phyloP scores from a whole-genome alignment of 2,329 filamentous ascomycete genomes.

The Incumbomyces lentus region DNA sequence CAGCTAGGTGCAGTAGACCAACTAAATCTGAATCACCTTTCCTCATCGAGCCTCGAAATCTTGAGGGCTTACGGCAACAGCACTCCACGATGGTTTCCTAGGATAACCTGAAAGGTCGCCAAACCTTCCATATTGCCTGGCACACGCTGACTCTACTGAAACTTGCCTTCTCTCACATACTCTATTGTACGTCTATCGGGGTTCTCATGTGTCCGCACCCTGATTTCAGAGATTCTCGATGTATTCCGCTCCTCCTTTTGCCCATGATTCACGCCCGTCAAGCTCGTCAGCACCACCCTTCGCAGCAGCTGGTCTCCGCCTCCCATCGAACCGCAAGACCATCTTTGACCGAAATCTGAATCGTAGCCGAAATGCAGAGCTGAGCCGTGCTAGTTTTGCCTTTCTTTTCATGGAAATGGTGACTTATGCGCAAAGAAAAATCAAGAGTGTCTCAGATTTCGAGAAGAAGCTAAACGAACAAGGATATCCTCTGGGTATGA shows the following conservation, averaged over 20 bases:
- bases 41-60: too few species aligned
- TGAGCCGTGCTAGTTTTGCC: slow-evolving; percentile 87
- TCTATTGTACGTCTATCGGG: too few species aligned
- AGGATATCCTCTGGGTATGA: slow-evolving; percentile 87
- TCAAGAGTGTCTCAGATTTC: slow-evolving; percentile 85
- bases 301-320: slow-evolving; percentile 55
- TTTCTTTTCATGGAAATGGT: slow-evolving; percentile 97
- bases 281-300: slow-evolving; percentile 17
- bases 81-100: too few species aligned
- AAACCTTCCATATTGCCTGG: too few species aligned
- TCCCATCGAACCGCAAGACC: slow-evolving; percentile 87
- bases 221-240: neutral
- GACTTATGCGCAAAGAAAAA: slow-evolving; percentile 78
- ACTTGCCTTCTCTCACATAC: too few species aligned
- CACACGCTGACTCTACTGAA: too few species aligned
- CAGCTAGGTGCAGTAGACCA: too few species aligned
- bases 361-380: slow-evolving; percentile 74
- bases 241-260: slow-evolving; percentile 1
- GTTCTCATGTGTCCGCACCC: too few species aligned
- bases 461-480: slow-evolving; percentile 83
- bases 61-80: too few species aligned
- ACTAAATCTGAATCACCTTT: too few species aligned
- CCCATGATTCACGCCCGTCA: slow-evolving; percentile 3
- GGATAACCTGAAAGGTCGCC: too few species aligned
- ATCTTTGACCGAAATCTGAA: slow-evolving; percentile 96